Percentiles rank a stretch among this genome's conserved stretches.
Evolutionary conservation across 225 moss, liverwort and hornwort genomes (phyloP).

Genomic region (Asterella californica): DNA sequence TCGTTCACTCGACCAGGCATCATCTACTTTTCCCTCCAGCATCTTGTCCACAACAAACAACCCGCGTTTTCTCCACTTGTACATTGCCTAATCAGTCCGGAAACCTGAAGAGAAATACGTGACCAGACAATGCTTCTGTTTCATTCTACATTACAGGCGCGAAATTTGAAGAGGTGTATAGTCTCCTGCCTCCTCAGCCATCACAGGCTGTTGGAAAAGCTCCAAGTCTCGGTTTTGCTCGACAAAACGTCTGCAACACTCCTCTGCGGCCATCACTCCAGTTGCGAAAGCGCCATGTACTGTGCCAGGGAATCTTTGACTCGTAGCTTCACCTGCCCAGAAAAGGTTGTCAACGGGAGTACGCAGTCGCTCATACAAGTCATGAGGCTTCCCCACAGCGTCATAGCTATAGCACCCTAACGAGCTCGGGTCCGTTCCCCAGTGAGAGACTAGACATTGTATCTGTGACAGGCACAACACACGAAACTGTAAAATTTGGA

Average conservation of each 20-base stretch:
- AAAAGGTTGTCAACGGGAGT: slow-evolving; percentile 83
- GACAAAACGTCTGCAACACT: slow-evolving; percentile 71
- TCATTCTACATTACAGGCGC: slow-evolving; percentile 56
- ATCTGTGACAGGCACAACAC: slow-evolving; percentile 44
- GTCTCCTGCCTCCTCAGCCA: slow-evolving; percentile 79
- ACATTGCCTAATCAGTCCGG: neutral
- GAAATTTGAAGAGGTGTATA: slow-evolving; percentile 78
- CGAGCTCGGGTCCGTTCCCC: slow-evolving; percentile 89
- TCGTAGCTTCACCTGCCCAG: slow-evolving; percentile 96
- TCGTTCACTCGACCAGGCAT: neutral
- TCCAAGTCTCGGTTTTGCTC: slow-evolving; percentile 74
- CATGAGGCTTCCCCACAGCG: slow-evolving; percentile 89
- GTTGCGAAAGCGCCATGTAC: slow-evolving; percentile 94
- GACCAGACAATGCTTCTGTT: neutral
- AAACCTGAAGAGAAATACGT: neutral
- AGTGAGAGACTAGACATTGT: slow-evolving; percentile 77
- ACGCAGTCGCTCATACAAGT: slow-evolving; percentile 76
- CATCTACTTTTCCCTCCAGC: slow-evolving; percentile 7
- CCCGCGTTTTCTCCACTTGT: neutral
- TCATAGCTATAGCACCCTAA: slow-evolving; percentile 96
- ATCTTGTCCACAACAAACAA: slow-evolving; percentile 8
- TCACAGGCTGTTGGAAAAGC: slow-evolving; percentile 88
- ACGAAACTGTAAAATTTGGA: neutral
- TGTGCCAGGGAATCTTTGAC: slow-evolving; percentile 88
- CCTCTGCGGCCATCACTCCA: slow-evolving; percentile 89